These are phyloP conservation scores for Punctularia strigosozonata DNA, from an alignment of 768 basidiomycete species.

Conservation along the genomic window DNA sequence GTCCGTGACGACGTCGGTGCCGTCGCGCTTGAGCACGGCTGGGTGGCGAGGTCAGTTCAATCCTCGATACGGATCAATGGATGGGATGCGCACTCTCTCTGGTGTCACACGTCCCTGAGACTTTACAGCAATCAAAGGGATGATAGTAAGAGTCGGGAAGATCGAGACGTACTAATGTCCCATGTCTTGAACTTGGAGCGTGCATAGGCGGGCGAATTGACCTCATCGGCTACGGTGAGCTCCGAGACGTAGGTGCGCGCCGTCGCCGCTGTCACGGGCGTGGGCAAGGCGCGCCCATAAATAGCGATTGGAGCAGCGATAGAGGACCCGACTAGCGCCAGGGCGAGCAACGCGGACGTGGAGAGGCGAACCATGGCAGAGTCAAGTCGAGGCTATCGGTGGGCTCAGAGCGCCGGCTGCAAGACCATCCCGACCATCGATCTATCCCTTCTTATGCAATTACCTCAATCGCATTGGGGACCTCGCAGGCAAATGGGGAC, in stretches of 20 bases:
- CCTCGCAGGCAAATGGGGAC: background rate
- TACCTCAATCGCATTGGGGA: background rate
- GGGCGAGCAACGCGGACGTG: too few species aligned
- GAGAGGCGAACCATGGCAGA: background rate
- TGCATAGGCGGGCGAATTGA: constrained; percentile 28
- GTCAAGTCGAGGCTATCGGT: background rate
- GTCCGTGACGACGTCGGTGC: constrained; percentile 26
- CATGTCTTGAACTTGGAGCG: constrained; percentile 33
- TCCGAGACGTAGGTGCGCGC: background rate
- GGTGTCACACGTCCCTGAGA: constrained; percentile 40
- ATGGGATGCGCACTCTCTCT: constrained; percentile 29
- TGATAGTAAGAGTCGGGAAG: background rate
- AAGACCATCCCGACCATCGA: background rate
- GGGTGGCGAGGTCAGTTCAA: background rate
- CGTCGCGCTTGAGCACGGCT: constrained; percentile 20
- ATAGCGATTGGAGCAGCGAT: background rate
- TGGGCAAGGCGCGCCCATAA: too few species aligned
- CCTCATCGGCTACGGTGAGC: constrained; percentile 28
- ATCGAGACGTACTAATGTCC: constrained; percentile 29
- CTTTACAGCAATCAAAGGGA: constrained; percentile 14
- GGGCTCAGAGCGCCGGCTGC: background rate
- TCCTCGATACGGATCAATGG: background rate
- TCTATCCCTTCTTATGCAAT: background rate
- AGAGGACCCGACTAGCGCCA: background rate
- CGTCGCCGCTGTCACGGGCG: background rate